These are phyloP conservation scores for Amauroascus verrucosus DNA, from an alignment of 2,329 filamentous ascomycete species.

Conservation along the genomic window DNA sequence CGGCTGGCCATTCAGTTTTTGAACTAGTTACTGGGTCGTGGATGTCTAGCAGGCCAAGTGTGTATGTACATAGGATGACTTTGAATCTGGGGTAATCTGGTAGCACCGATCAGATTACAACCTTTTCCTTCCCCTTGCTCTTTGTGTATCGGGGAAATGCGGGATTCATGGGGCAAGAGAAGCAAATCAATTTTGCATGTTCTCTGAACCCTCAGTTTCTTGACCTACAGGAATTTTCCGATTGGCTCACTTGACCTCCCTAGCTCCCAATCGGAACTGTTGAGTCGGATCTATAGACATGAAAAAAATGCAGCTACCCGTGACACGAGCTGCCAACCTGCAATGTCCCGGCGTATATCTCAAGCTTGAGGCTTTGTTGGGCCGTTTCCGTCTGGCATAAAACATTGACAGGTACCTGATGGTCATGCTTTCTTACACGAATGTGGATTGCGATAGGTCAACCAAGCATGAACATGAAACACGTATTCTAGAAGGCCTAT, in stretches of 20 bases:
- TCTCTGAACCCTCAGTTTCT: background rate
- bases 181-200: background rate
- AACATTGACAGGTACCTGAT: background rate
- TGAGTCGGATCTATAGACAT: constrained; percentile 9
- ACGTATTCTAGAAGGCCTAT: background rate
- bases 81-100: constrained; percentile 10
- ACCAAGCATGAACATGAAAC: background rate
- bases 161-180: background rate
- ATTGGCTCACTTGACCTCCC: background rate
- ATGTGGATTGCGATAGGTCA: background rate
- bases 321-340: constrained; percentile 7
- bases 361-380: constrained; percentile 9
- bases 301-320: constrained; percentile 7
- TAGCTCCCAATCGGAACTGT: constrained; percentile 2
- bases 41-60: background rate
- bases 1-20: background rate
- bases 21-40: constrained; percentile 3
- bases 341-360: background rate
- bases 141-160: background rate
- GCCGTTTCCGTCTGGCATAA: background rate
- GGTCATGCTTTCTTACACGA: background rate
- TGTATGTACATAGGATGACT: background rate
- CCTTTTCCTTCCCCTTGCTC: background rate
- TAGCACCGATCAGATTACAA: constrained; percentile 2
- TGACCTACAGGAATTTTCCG: background rate